phyloP scores from a whole-genome alignment of 1,139 yeast genomes.

The Pichia sp. region DNA sequence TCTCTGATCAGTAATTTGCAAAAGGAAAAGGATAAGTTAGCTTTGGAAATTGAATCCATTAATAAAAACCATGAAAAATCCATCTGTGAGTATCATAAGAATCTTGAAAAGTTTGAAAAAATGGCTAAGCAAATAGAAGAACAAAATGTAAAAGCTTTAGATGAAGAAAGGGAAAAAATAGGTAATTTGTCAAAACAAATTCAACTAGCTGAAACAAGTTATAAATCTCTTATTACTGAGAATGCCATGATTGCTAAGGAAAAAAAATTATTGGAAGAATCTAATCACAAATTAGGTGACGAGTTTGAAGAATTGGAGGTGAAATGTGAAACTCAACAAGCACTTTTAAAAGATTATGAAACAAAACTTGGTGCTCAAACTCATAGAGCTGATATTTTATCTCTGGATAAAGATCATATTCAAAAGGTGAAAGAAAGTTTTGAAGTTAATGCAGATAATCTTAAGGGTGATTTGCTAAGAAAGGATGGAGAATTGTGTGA shows the following conservation, averaged over 20 bases:
- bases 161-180: constrained; percentile 8
- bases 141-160: constrained; percentile 9
- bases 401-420: too few relatives aligned
- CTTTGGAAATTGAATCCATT: background rate
- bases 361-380: too few relatives aligned
- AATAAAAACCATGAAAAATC: background rate
- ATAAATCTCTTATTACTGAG: background rate
- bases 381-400: too few relatives aligned
- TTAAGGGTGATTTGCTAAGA: too few relatives aligned
- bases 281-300: too few relatives aligned
- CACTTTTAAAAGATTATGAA: too few relatives aligned
- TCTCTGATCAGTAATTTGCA: constrained; percentile 1
- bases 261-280: too few relatives aligned
- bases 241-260: background rate
- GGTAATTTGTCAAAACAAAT: background rate
- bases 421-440: too few relatives aligned
- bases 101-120: background rate
- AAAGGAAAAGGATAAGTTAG: background rate
- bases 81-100: background rate
- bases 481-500: too few relatives aligned
- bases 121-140: constrained; percentile 4
- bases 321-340: too few relatives aligned
- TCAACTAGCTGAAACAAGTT: background rate
- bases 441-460: too few relatives aligned
- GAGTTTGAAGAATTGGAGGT: too few relatives aligned